Evolutionary conservation across 352 stramenopile genomes (phyloP).

Genomic region (Pythium rhizo-oryzae): DNA sequence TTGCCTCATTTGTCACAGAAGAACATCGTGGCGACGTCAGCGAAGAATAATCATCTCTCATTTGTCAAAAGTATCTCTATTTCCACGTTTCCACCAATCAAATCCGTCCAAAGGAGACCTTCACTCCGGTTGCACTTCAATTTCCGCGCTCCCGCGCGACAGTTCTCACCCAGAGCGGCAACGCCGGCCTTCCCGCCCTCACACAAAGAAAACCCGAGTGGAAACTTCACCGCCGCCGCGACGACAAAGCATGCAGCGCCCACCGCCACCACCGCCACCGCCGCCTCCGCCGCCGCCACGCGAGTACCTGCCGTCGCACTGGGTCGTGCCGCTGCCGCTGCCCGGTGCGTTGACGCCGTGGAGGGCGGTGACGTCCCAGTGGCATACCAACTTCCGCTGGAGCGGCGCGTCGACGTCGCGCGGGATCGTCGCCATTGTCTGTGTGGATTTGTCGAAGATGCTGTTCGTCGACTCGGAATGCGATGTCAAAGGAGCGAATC

Average conservation of each 20-base stretch:
- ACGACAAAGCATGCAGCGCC: not conserved
- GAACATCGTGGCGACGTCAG: not conserved
- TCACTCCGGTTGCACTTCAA: slow-evolving; percentile 22
- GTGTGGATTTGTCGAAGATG: not conserved
- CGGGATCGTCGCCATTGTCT: slow-evolving; percentile 1
- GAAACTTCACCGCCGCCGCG: not conserved
- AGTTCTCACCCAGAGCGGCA: not conserved
- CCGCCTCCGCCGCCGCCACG: not conserved
- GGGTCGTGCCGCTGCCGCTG: not conserved
- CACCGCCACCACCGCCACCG: not conserved
- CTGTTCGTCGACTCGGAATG: not conserved
- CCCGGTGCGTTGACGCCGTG: not conserved
- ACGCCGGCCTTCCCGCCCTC: not conserved
- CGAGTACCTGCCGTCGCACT: not conserved
- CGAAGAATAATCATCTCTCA: too few relatives aligned
- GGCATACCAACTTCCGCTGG: slow-evolving; percentile 2
- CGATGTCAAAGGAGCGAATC: not conserved
- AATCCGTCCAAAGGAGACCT: not conserved
- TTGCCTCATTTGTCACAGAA: not conserved
- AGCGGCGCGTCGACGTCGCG: not conserved
- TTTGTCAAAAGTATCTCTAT: too few relatives aligned
- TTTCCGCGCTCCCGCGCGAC: not conserved
- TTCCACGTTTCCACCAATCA: not conserved
- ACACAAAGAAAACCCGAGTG: not conserved
- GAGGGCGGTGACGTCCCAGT: not conserved